Evolutionary conservation across 352 stramenopile species (phyloP), one percentile per base, ranked within the genome.

Genomic region (Globisporangium ultimum): DNA sequence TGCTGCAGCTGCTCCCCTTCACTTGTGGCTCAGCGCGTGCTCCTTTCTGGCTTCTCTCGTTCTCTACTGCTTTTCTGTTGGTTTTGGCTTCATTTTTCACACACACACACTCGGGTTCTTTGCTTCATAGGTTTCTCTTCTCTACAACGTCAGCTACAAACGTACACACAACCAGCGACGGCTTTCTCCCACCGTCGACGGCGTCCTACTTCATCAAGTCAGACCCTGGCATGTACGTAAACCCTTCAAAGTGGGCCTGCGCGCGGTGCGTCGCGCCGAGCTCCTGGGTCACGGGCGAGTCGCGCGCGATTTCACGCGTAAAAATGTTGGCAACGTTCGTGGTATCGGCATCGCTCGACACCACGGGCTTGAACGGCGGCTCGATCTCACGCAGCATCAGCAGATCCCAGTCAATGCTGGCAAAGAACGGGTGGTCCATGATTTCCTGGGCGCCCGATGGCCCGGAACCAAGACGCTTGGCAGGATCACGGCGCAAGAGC

Each of bases 181-280:
- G 24, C 24, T 32, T 32, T 32, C 24, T 32, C 24, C 5, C 24
- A 42, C 52, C 42, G 58, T 32, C 24, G 24, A 32, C 2, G 24
- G 24, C 24, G 24, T 32, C 24, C 24, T 32, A 64, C 59, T 73
- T 63, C 66, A 58, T 76, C 66, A 91, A 62, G 61, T 85, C 71
- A 60, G 71, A 79, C 45, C 74, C 71, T 3, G 86, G 86, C 76
- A 93, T 93, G 76, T 96, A 98, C 17, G 93, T 98, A 64, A 98
- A 98, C 24, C 82, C 89, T 58, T 97, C 87, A 63, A 98, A 98
- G 67, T 97, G 84, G 12, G 87, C 79, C 58, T 94, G 76, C 1
- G 89, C 87, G 50, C 76, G 72, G 64, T 94, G 84, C 47, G 87
- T 94, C 10, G 84, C 86, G 45, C 84, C 84, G 2, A 96, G 63